A percentile compares a stretch with the other conserved stretches of the same genome.
Evolutionary conservation across 257 asterid species (phyloP).

Genomic region (Solanum chilense): DNA sequence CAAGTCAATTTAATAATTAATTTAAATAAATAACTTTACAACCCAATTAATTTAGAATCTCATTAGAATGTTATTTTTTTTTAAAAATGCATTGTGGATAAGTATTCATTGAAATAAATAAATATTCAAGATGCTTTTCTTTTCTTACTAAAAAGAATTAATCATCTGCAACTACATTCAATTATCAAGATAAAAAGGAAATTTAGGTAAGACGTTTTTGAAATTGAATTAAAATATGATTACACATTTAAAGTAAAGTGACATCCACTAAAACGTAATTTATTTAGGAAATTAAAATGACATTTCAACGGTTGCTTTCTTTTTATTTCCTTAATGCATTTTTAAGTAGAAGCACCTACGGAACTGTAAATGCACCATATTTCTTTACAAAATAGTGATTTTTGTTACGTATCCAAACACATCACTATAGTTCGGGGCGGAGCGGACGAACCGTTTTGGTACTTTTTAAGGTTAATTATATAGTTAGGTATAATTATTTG

Average conservation of each 20-base stretch:
- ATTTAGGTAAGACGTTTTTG: not conserved
- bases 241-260: not conserved
- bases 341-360: no score
- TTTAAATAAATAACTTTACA: no score
- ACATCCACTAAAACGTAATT: not conserved
- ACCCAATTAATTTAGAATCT: no score
- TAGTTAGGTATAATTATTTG: not conserved
- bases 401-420: not conserved
- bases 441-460: not conserved
- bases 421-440: not conserved
- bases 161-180: not conserved
- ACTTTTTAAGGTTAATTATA: not conserved
- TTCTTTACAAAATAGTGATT: not conserved
- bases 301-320: not conserved
- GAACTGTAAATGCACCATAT: no score
- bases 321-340: not conserved
- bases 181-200: not conserved
- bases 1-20: no score
- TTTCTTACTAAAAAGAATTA: not conserved
- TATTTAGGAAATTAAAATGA: not conserved
- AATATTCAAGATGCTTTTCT: not conserved
- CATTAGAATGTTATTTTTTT: no score
- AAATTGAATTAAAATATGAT: not conserved
- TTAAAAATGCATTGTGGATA: no score
- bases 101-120: not conserved